Evolutionary conservation across 2,329 filamentous ascomycete species (phyloP), one percentile per base, ranked within the genome.

Genomic region (Trichoderma aggressivum): DNA sequence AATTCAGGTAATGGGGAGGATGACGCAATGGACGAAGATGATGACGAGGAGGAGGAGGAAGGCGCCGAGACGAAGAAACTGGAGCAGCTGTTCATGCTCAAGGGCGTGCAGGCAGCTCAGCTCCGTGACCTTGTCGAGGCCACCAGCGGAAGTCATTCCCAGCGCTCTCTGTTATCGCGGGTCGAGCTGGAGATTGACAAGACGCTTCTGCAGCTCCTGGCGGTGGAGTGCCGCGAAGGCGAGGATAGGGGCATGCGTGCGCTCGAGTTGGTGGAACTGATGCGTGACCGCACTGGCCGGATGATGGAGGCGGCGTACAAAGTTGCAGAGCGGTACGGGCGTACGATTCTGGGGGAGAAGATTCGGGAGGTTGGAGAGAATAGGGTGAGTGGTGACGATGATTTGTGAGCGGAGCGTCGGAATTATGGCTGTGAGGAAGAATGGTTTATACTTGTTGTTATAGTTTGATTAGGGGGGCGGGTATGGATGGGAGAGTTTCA

Each of bases 231-330:
- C 80, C 90, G 94, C 72, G 93, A 96, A 75, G 94, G 94, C 58
- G 96, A 99, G 80, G 94, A 98, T 74, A 87, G 92, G 34, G 95
- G 94, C 7, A 98, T 98, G 94, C 94, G 95, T 75, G 95, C 95
- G 0, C 84, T 99, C 43, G 97, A 99, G 82, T 88, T 98, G 77
- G 96, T 97, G 34, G 86, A 88, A 73, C 84, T 99, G 77, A 92
- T 99, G 90, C 88, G 88, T 58, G 94, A 98, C 82, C 86, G 89
- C 59, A 92, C 89, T 72, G 95, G 95, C 21, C 91, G 92, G 80
- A 98, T 98, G 93, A 82, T 97, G 71, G 94, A 98, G 80, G 92
- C 95, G 5, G 96, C 96, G 1, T 89, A 90, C 70, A 97, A 97
- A 86, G 89, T 99, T 63, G 96, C 96, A 10, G 89, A 92, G 78